Evolutionary conservation across 257 asterid species (phyloP), one percentile per base, ranked within the genome.

Genomic region (Gentiana dahurica): DNA sequence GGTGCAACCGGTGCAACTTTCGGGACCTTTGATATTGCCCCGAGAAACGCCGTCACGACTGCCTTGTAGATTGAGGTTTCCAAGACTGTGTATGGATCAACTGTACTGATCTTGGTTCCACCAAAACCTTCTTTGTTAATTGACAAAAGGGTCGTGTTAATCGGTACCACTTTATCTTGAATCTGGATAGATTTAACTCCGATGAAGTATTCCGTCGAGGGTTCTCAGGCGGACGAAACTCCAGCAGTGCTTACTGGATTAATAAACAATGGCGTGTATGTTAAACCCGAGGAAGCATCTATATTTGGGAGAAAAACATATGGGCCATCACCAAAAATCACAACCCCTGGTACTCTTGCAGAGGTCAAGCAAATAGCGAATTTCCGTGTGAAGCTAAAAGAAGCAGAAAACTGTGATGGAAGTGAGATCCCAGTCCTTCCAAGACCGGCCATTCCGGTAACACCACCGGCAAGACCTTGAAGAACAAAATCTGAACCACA

Each of bases 311-410:
- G 49, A 48, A 65, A 4, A 37, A 34, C 52, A 52, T 79, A 85
- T 48, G 90, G 91, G 36, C 83, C 79, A 66, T 69, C 82, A 6
- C 93, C 93, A 64, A 86, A 73, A 47, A 83, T 59, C 4, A 83
- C 34, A 0, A 73, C 82, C 0, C 93, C 93, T 43, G 4, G 80
- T 56, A 0, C 81, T 9, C 54, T 9, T 2, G 76, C 59, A 34
- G 79, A 51, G 3, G 74, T n/a, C 1, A 81, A 58, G 45, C 89
- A 81, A 0, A 81, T 3, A 11, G 82, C 84, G 67, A 81, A 81
- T 49, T 58, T 73, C 58, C 81, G 57, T 10, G 59, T 67, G 64
- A 81, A 81, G 59, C 84, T 81, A 59, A 77, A 81, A 3, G 79
- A 78, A 0, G 82, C 57, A n/a, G 82, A 55, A 37, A 81, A 64